A percentile compares a stretch with the other conserved stretches of the same genome.
Conservation (phyloP, 192 early-diverging fungal species). For the Backusella tarrabulga region DNA sequence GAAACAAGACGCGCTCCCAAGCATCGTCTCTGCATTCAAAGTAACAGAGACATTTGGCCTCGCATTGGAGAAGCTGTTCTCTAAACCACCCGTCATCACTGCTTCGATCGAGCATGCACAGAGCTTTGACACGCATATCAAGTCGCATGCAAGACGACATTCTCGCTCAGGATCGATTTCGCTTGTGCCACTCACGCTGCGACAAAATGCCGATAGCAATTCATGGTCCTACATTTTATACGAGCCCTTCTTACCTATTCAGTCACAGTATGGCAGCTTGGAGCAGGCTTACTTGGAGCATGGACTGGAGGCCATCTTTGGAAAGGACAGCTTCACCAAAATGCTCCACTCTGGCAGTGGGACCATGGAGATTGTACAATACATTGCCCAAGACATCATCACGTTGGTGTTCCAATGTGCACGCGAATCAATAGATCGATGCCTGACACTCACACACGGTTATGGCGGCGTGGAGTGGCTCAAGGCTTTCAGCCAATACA, state of each 20-base stretch:
- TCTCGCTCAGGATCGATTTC: conserved; percentile 21
- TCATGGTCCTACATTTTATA: conserved; percentile 62
- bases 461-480: conserved; percentile 56
- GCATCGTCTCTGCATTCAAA: conserved; percentile 45
- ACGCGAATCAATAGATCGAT: conserved; percentile 41
- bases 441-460: conserved; percentile 61
- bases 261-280: conserved; percentile 56
- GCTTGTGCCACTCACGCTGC: conserved; percentile 16
- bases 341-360: neutral
- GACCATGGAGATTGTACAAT: conserved; percentile 41
- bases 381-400: conserved; percentile 41
- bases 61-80: conserved; percentile 51
- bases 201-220: conserved; percentile 36
- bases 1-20: conserved; percentile 38
- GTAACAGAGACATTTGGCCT: conserved; percentile 54
- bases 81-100: conserved; percentile 37
- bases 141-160: neutral
- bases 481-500: conserved; percentile 33
- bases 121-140: neutral
- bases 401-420: neutral
- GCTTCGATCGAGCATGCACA: neutral
- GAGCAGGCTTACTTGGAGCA: conserved; percentile 51
- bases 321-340: neutral
- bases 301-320: conserved; percentile 22
- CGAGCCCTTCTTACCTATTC: conserved; percentile 63